Percentiles rank a stretch among this genome's conserved stretches.
phyloP scores from a whole-genome alignment of 495 filamentous ascomycete species.

The Neurospora sp. region DNA sequence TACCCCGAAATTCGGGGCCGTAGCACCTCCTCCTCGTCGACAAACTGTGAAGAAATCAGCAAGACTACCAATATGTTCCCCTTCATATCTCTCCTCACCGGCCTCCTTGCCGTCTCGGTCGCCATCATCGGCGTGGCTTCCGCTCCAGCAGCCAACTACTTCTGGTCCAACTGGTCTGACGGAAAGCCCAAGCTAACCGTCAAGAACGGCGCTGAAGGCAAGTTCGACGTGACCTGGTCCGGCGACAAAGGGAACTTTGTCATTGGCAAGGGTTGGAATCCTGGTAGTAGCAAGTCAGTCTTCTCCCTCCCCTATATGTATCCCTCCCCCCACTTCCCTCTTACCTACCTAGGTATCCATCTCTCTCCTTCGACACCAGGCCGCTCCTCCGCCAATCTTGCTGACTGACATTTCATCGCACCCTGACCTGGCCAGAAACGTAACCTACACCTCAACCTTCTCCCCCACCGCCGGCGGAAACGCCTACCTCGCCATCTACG shows the following conservation, averaged over 20 bases:
- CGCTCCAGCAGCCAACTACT: conserved; percentile 26
- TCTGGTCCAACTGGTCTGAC: conserved; percentile 59
- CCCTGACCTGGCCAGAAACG: conserved; percentile 4
- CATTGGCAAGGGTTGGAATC: conserved; percentile 54
- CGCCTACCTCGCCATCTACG: conserved; percentile 38
- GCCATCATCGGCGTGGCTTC: neutral
- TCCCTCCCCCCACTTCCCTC: neutral
- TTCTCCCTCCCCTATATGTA: too few species aligned
- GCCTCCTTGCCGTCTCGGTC: neutral
- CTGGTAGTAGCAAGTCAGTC: conserved; percentile 28
- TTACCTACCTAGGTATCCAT: too few species aligned
- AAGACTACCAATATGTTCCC: neutral
- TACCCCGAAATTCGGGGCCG: neutral
- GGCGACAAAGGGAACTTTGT: conserved; percentile 52
- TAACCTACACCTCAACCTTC: conserved; percentile 14
- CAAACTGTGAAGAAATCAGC: neutral
- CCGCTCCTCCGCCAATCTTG: too few species aligned
- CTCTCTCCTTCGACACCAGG: too few species aligned
- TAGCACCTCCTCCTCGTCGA: neutral
- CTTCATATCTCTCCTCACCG: neutral
- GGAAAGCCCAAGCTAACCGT: conserved; percentile 45
- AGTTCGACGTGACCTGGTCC: conserved; percentile 48
- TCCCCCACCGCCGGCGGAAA: conserved; percentile 11
- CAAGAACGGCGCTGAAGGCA: conserved; percentile 46
- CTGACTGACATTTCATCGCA: neutral